Evolutionary conservation across 495 filamentous ascomycete genomes (phyloP).

Genomic region (Tuber calosporum): DNA sequence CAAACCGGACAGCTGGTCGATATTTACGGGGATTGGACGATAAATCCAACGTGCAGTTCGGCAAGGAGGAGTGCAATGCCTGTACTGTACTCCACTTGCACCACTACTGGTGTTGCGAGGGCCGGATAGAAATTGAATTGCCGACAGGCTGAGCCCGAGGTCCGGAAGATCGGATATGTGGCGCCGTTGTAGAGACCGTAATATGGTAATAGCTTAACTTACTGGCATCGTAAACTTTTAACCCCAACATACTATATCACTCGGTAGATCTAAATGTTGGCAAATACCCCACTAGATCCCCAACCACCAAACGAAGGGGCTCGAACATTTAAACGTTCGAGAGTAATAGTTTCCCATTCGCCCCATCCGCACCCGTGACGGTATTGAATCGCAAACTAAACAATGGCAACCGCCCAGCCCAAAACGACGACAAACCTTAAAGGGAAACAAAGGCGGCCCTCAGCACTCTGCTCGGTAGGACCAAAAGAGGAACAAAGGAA

Average conservation of each 20-base stretch:
- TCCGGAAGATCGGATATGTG: background rate
- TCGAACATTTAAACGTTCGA: background rate
- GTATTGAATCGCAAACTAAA: background rate
- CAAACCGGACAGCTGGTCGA: background rate
- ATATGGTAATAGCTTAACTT: background rate
- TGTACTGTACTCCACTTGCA: background rate
- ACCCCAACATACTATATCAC: background rate
- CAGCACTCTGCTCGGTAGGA: background rate
- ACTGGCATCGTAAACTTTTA: background rate
- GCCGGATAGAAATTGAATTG: background rate
- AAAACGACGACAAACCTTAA: background rate
- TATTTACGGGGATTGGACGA: background rate
- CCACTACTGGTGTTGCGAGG: background rate
- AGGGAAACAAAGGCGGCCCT: background rate
- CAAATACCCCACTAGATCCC: background rate
- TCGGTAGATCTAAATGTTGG: background rate
- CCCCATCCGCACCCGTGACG: background rate
- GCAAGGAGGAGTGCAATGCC: background rate
- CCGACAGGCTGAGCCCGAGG: background rate
- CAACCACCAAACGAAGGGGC: background rate
- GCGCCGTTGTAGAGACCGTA: background rate
- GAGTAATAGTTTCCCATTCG: background rate
- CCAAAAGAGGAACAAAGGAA: background rate
- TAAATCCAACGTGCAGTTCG: background rate
- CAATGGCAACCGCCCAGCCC: background rate